Conservation (phyloP, 2,329 filamentous ascomycete genomes). For the Diaporthe citrichinensis region DNA sequence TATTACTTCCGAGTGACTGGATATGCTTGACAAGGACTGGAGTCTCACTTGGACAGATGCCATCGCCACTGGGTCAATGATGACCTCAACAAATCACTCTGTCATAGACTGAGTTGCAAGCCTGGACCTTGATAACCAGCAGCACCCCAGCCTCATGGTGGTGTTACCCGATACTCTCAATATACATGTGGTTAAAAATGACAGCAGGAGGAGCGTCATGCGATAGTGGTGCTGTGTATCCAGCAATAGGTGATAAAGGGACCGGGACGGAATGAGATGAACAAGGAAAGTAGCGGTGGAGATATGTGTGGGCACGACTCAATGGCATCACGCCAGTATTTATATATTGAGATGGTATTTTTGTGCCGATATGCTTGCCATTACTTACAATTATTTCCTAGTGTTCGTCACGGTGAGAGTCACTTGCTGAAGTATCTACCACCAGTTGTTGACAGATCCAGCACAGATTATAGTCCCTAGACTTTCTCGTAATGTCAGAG, state of each 20-base stretch:
- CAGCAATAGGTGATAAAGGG: no score
- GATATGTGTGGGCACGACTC: background rate
- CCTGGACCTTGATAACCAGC: background rate
- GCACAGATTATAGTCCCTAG: no score
- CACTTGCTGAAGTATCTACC: no score
- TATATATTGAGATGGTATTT: fast-evolving
- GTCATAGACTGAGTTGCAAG: background rate
- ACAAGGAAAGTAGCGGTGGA: background rate
- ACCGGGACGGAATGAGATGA: no score
- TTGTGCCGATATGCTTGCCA: background rate
- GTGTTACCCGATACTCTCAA: background rate
- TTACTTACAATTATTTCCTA: no score
- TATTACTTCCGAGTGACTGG: background rate
- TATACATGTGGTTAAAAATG: background rate
- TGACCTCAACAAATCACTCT: no score
- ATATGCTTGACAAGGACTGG: background rate
- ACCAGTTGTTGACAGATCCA: no score
- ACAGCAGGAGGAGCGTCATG: background rate
- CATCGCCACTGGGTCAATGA: no score
- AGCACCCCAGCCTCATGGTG: background rate
- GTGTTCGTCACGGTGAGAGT: no score
- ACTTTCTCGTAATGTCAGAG: background rate
- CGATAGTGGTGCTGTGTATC: background rate
- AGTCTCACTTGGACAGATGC: no score
- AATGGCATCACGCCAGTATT: background rate